Percentiles rank a stretch among this genome's conserved stretches.
phyloP scores from a whole-genome alignment of 805 yeast species.

The Myxozyma neotropica region DNA sequence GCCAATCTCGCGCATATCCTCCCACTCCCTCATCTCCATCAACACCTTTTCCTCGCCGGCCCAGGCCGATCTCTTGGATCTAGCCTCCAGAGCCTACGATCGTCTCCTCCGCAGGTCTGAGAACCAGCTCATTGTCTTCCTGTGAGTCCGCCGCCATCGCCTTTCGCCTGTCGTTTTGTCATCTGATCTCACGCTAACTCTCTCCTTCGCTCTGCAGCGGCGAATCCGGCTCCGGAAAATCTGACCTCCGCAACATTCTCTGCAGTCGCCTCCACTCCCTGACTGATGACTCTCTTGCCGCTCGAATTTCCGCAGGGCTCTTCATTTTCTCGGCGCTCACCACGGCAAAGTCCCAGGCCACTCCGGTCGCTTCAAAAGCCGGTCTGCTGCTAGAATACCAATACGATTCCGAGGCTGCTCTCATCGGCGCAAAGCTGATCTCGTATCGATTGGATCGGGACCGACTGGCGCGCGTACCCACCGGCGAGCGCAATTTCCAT shows the following conservation, averaged over 20 bases:
- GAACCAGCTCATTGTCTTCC: slow-evolving; percentile 44
- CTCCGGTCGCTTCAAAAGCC: slow-evolving; percentile 51
- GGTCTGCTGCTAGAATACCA: slow-evolving; percentile 60
- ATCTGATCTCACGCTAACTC: slow-evolving; percentile 4
- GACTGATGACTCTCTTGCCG: slow-evolving; percentile 11
- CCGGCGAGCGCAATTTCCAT: slow-evolving; percentile 60
- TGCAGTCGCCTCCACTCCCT: slow-evolving; percentile 37
- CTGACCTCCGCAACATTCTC: slow-evolving; percentile 43
- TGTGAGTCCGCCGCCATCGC: slow-evolving; percentile 30
- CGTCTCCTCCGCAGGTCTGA: slow-evolving; percentile 45
- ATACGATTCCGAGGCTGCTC: slow-evolving; percentile 49
- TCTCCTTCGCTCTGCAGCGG: slow-evolving; percentile 35
- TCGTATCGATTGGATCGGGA: slow-evolving; percentile 60
- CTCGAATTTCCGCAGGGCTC: slow-evolving; percentile 37
- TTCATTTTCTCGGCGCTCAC: slow-evolving; percentile 45
- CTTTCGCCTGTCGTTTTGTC: not conserved
- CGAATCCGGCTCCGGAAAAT: slow-evolving; percentile 47
- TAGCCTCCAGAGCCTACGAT: slow-evolving; percentile 46
- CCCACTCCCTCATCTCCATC: slow-evolving; percentile 45
- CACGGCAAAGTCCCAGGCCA: slow-evolving; percentile 44
- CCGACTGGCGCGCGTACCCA: slow-evolving; percentile 54
- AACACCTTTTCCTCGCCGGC: slow-evolving; percentile 46
- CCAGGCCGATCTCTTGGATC: slow-evolving; percentile 42
- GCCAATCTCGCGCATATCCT: slow-evolving; percentile 46
- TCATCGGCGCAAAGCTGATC: slow-evolving; percentile 57